Evolutionary conservation across 148 eudicot species (phyloP), one percentile per base, ranked within the genome.

Genomic region (Suaeda aralocaspica): DNA sequence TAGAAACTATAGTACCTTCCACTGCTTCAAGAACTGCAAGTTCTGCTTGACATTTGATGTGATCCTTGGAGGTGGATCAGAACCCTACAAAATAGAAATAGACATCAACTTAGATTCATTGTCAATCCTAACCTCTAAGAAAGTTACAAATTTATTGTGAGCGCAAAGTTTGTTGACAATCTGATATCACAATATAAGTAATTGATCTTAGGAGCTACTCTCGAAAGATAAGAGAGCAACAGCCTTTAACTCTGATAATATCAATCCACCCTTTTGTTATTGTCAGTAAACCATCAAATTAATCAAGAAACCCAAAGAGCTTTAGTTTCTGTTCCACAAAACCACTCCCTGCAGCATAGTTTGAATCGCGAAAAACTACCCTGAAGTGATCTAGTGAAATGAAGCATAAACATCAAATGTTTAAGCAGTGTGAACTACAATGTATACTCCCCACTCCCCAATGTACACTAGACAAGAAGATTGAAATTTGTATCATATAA

Each of bases 11-110:
- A 46, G 45, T 78, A 91, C 99, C 92, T 95, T 91, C 96, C 91
- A 91, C 55, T 84, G 59, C 82, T 81, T 91, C 77, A 95, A 76
- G 76, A 89, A 84, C 85, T 81, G 92, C 87, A 95, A 76, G 80
- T 82, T 95, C 76, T 87, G 96, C 86, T 95, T 95, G 74, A 95
- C 81, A 75, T 95, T 89, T 55, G 97, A 78, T 62, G 92, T 95
- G 83, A 95, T 95, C 80, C 99, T 95, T 44, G 87, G 97, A 66
- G 96, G 92, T 39, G 89, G 81, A 57, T 89, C 89, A 22, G 89
- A 72, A 68, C 79, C 90, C 99, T 91, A 67, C 67, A 41, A 79
- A 61, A 52, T 69, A n/a, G 39, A 56, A 22, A 26, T 58, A 59
- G 13, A 19, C 36, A 55, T 44, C 25, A 60, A 34, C 53, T 24